Base-by-base conservation (phyloP, 495 filamentous ascomycete genomes). In the Penicillium pulvis region DNA sequence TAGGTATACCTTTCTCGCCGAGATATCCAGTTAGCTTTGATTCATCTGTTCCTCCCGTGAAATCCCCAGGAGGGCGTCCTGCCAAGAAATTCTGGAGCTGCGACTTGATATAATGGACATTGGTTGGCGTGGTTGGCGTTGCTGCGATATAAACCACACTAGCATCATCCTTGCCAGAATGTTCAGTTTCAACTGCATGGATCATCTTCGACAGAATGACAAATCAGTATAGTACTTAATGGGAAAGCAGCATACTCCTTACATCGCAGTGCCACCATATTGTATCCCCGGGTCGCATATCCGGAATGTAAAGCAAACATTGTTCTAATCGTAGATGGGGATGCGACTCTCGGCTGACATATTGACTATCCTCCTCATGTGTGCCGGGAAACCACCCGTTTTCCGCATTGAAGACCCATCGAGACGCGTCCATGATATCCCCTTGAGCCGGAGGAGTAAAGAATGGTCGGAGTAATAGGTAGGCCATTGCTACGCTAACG, bases 41-140 rank as follows among this genome's bases (percentile, higher is more conserved):
- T 33, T 33, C 31, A 33, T 33, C 31, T 11, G 31, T 33, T 33
- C 31, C 31, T 7, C 8, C 3, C 8, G 31, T 1, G 11, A 33
- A 33, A 33, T 33, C 31, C 6, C 11, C 6, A 7, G 31, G 5
- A 11, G 31, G 31, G 31, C 1, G 5, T 33, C 31, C 31, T 11
- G 7, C 11, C 31, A 33, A 33, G 8, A 33, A 33, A 6, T 33
- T 11, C 19, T 49, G 7, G 9, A 49, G 46, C 46, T 49, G 46
- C 16, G 46, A 49, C 46, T 49, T 49, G 46, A 49, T 49, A 16
- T 49, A 49, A 3, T 10, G 46, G 23, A 49, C 16, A 49, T 49
- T 49, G n/a, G 46, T 49, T 49, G n/a, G n/a, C 19, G 46, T 49
- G 46, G 46, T 49, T 49, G 46, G 46, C 8, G 46, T 49, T 9